Percentiles rank a stretch among this genome's conserved stretches.
Conservation (phyloP, 2,329 filamentous ascomycete species). For the Endothia cerciana region DNA sequence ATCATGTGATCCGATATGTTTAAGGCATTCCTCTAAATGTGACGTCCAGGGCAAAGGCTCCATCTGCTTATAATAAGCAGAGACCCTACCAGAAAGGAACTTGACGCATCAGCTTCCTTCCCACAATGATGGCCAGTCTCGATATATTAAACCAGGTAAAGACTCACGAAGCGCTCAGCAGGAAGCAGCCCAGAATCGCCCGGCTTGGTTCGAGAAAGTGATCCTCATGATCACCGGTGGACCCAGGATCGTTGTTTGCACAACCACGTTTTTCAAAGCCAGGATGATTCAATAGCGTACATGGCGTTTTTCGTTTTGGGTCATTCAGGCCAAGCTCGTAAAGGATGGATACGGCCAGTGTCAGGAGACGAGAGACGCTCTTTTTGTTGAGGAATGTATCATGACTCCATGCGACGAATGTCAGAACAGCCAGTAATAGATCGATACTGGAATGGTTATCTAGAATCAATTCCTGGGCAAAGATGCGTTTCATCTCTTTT, state of each 20-base stretch:
- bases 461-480: not conserved
- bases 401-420: not conserved
- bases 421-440: not conserved
- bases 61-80: not conserved
- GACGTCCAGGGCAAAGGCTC: not conserved
- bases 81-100: not conserved
- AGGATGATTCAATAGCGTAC: not conserved
- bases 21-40: not conserved
- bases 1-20: not conserved
- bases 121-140: not conserved
- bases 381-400: not conserved
- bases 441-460: not conserved
- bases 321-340: not conserved
- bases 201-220: not conserved
- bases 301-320: not conserved
- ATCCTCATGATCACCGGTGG: not conserved
- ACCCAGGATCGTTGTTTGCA: not conserved
- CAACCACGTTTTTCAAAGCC: not conserved
- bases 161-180: not conserved
- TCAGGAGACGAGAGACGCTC: not conserved
- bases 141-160: not conserved
- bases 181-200: not conserved
- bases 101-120: not conserved
- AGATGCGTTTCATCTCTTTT: not conserved
- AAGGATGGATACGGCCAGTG: not conserved